Conservation (phyloP, 73 alveolate species). For the Paramecium caudatum region DNA sequence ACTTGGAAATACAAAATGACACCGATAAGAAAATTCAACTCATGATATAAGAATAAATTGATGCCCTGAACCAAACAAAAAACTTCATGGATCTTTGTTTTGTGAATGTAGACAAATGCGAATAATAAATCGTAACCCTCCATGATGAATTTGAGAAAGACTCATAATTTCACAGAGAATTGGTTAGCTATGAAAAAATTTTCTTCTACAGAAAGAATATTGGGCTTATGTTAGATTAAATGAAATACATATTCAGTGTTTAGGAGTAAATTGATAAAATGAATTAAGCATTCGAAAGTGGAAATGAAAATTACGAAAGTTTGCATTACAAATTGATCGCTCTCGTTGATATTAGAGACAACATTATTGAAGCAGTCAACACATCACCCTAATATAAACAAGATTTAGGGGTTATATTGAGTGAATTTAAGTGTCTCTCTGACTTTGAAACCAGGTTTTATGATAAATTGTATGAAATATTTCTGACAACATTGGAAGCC, state of each 20-base stretch:
- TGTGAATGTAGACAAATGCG: slow-evolving; percentile 19
- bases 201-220: slow-evolving; percentile 31
- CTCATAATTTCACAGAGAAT: slow-evolving; percentile 7
- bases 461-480: not conserved
- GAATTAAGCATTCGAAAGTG: slow-evolving; percentile 40
- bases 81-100: slow-evolving; percentile 6
- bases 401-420: slow-evolving; percentile 3
- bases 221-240: slow-evolving; percentile 55
- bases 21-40: not conserved
- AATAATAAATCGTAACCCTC: not conserved
- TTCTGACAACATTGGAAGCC: not conserved
- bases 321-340: slow-evolving; percentile 11
- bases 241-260: slow-evolving; percentile 55
- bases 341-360: slow-evolving; percentile 46
- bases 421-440: slow-evolving; percentile 45
- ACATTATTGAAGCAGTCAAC: slow-evolving; percentile 54
- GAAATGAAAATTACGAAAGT: not conserved
- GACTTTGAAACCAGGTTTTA: slow-evolving; percentile 50
- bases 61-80: slow-evolving; percentile 46
- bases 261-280: slow-evolving; percentile 63
- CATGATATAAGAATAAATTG: slow-evolving; percentile 26
- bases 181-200: not conserved
- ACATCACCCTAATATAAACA: not conserved
- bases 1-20: not conserved
- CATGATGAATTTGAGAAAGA: slow-evolving; percentile 19